phyloP scores from a whole-genome alignment of 176 grass and related monocot species.

The Aegilops sharonensis region DNA sequence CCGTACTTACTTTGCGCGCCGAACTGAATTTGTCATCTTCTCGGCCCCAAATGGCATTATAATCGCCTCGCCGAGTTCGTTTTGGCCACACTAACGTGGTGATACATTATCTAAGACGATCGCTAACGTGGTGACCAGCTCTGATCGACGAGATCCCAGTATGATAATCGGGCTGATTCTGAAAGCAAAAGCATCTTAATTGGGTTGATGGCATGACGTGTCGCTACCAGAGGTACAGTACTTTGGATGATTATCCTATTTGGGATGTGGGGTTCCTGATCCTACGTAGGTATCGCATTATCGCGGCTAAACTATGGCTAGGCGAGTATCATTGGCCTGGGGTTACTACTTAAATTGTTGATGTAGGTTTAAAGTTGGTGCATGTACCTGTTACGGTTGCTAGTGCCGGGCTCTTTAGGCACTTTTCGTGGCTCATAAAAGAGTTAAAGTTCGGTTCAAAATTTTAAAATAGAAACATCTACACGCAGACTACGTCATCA shows the following conservation, averaged over 20 bases:
- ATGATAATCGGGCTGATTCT: background rate
- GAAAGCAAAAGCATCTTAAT: background rate
- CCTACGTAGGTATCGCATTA: background rate
- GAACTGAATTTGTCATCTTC: conserved; percentile 23
- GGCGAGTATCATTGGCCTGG: no score
- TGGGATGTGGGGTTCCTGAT: background rate
- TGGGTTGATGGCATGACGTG: conserved; percentile 11
- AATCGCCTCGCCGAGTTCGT: background rate
- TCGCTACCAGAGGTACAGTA: background rate
- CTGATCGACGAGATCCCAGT: background rate
- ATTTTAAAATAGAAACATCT: background rate
- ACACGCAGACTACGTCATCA: no score
- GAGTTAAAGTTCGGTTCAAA: background rate
- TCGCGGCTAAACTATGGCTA: background rate
- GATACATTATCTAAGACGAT: background rate
- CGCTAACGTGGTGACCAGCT: background rate
- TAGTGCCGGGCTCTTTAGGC: background rate
- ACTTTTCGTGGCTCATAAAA: background rate
- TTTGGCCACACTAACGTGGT: background rate
- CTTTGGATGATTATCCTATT: background rate
- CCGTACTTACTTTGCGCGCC: background rate
- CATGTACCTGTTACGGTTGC: background rate
- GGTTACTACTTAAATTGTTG: no score
- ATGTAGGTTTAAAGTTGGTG: no score
- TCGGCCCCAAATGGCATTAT: background rate